Base-by-base conservation (phyloP, 495 filamentous ascomycete genomes). In the Aspergillus carlsbadensis region DNA sequence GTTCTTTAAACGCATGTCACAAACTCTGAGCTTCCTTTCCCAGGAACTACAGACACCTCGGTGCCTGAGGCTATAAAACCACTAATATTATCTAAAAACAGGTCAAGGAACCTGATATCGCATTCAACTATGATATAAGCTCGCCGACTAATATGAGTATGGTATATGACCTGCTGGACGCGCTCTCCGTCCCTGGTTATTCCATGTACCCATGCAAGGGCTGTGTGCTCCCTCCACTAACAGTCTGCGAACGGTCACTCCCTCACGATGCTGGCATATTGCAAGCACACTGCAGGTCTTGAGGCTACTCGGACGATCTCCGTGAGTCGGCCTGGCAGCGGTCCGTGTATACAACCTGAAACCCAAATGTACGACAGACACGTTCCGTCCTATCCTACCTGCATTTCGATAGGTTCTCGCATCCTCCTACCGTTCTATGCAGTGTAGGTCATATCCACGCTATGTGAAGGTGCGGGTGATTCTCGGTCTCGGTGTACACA, bases 391-490 rank as follows among this genome's bases (percentile, higher is more conserved):
- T 14, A 3, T 39, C 34, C 34, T 10, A 39, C 13, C 20, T 39
- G 5, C 33, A 26, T 39, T 6, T 34, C 47, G 13, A 39, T 50
- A 50, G 21, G 47, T n/a, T 20, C 46, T 50, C 10, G 14, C 31
- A 29, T 29, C n/a, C 8, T 20, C 15, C 31, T 14, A 8, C 46
- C 10, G 47, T 18, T 6, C 20, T 10, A 50, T 50, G 47, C 47
- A 49, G 37, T 50, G 47, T 50, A 50, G 1, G 34, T 50, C 34
- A 50, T 21, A n/a, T 39, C 13, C 20, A 50, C 11, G 21, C 20
- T 20, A 39, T 39, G 47, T 29, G 26, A 29, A 29, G 26, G 4
- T 29, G 3, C 26, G 26, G 26, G 26, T 29, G n/a, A 29, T 29
- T 29, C 26, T 29, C 8, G 26, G 4, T 29, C n/a, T 29, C 26